Conservation (phyloP, 1,284 basidiomycete species). For the Cutaneotrichosporon dermatis region DNA sequence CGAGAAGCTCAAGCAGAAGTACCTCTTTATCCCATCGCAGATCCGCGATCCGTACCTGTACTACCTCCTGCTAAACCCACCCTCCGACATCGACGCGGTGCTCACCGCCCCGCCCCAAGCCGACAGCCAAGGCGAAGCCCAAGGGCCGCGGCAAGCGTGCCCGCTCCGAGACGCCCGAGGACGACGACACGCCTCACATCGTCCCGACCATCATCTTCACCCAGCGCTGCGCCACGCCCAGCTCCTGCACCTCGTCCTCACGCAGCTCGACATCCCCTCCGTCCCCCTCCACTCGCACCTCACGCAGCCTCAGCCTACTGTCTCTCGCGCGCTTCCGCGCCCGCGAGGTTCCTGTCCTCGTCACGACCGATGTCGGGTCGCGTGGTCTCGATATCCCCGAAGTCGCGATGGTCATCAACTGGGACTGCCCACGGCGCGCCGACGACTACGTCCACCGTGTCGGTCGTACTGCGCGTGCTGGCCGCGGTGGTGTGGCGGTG, state of each 20-base stretch:
- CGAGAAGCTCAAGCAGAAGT: conserved; percentile 76
- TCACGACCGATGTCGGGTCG: conserved; percentile 92
- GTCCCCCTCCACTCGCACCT: conserved; percentile 90
- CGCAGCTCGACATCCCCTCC: conserved; percentile 73
- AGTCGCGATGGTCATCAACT: conserved; percentile 92
- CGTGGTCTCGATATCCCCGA: conserved; percentile 93
- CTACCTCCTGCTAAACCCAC: conserved; percentile 82
- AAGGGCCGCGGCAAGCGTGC: conserved; percentile 25
- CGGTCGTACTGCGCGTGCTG: conserved; percentile 86
- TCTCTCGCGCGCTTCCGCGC: conserved; percentile 85
- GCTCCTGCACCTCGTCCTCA: conserved; percentile 75
- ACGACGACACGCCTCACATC: conserved; percentile 53
- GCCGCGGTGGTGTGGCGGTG: conserved; percentile 79
- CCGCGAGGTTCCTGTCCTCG: conserved; percentile 79
- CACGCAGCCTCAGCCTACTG: conserved; percentile 71
- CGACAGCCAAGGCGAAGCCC: conserved; percentile 36
- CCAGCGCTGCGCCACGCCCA: conserved; percentile 81
- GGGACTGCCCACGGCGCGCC: conserved; percentile 72
- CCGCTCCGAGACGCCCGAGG: conserved; percentile 36
- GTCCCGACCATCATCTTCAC: conserved; percentile 96
- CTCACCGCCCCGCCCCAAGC: conserved; percentile 35
- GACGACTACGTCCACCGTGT: conserved; percentile 61
- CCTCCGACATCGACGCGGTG: conserved; percentile 60
- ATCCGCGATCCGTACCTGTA: conserved; percentile 90
- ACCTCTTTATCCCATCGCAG: conserved; percentile 90